These are phyloP conservation scores for Cutaneotrichosporon spelunceum DNA, from an alignment of 1,284 basidiomycete species.

Conservation along the genomic window DNA sequence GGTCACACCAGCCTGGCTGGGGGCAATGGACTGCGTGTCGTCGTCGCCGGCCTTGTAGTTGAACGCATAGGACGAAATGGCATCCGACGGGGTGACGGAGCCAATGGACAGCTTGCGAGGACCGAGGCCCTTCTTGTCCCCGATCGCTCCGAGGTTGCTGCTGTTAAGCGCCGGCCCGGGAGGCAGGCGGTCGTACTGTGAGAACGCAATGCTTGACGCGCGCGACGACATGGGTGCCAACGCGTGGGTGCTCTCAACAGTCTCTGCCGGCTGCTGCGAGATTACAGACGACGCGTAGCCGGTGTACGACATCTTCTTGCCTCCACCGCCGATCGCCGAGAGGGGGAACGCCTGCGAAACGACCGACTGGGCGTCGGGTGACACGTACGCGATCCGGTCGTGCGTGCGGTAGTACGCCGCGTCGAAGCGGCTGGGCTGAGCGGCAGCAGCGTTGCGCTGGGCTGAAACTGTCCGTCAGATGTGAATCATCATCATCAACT, in stretches of 20 bases:
- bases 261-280: conserved; percentile 75
- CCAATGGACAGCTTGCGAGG: conserved; percentile 65
- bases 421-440: conserved; percentile 83
- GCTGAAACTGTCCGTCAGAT: conserved; percentile 4
- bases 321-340: conserved; percentile 51
- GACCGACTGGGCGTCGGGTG: conserved; percentile 88
- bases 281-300: conserved; percentile 87
- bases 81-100: conserved; percentile 58
- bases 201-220: conserved; percentile 64
- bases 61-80: conserved; percentile 43
- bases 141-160: conserved; percentile 6
- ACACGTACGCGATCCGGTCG: conserved; percentile 89
- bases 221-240: conserved; percentile 25
- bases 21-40: conserved; percentile 46
- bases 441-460: conserved; percentile 57
- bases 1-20: conserved; percentile 52
- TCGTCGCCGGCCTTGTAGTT: conserved; percentile 52
- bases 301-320: conserved; percentile 61
- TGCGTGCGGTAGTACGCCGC: conserved; percentile 92
- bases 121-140: conserved; percentile 23
- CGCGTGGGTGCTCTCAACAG: conserved; percentile 53
- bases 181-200: conserved; percentile 70
- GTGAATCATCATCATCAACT: conserved; percentile 4
- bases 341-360: conserved; percentile 88
- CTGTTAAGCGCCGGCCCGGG: conserved; percentile 13